phyloP scores from a whole-genome alignment of 352 stramenopile species.

The Phytophthora idaei region DNA sequence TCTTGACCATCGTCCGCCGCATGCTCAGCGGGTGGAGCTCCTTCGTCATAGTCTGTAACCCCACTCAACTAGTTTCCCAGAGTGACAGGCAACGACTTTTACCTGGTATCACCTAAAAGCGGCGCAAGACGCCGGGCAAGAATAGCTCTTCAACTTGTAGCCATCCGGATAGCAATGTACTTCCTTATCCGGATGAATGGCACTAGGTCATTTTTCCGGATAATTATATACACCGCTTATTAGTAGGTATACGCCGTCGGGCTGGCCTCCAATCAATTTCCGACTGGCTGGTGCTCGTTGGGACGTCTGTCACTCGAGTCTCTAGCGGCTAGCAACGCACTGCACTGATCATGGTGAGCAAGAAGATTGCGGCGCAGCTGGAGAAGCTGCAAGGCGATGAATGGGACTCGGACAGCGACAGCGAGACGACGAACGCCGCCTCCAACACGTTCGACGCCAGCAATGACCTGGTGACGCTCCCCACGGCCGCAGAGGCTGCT shows the following conservation, averaged over 20 bases:
- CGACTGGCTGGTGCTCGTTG: slow-evolving; percentile 10
- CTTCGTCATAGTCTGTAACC: slow-evolving; percentile 26
- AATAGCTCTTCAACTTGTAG: slow-evolving; percentile 4
- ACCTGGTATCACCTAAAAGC: slow-evolving; percentile 10
- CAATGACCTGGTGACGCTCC: slow-evolving; percentile 59
- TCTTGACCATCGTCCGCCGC: slow-evolving; percentile 87
- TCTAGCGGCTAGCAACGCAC: background rate
- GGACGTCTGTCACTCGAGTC: slow-evolving; percentile 1
- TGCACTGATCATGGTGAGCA: slow-evolving; percentile 50
- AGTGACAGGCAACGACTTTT: background rate
- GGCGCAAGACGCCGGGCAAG: background rate
- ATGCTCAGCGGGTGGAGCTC: slow-evolving; percentile 43
- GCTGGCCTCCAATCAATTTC: slow-evolving; percentile 28
- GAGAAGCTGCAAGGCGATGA: slow-evolving; percentile 84
- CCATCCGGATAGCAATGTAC: too few relatives aligned
- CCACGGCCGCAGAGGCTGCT: slow-evolving; percentile 26
- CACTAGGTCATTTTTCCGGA: too few relatives aligned
- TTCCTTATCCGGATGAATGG: too few relatives aligned
- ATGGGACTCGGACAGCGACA: slow-evolving; percentile 87
- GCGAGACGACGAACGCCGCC: slow-evolving; percentile 41
- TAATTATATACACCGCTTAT: background rate
- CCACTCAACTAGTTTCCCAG: background rate
- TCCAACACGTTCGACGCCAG: slow-evolving; percentile 52
- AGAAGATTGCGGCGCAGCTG: slow-evolving; percentile 78
- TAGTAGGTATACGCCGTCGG: background rate